Conservation (phyloP, 805 yeast genomes). For the Ogataea polymorpha region DNA sequence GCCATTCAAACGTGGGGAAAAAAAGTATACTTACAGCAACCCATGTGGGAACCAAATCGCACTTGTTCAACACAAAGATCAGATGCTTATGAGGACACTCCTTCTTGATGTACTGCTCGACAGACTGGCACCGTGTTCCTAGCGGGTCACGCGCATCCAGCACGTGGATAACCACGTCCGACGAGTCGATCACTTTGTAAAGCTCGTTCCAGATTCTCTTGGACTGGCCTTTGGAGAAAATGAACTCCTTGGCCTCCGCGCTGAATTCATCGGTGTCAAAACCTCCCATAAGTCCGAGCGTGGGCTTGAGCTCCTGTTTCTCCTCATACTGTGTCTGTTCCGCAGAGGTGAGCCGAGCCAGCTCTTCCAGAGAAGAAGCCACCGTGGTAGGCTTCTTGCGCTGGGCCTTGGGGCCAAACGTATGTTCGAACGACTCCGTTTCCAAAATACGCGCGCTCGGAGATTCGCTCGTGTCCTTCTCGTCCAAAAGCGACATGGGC, state of each 20-base stretch:
- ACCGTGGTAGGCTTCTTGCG: constrained; percentile 81
- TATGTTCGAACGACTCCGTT: constrained; percentile 74
- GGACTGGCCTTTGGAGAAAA: constrained; percentile 95
- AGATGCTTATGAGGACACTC: constrained; percentile 97
- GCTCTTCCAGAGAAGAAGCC: constrained; percentile 77
- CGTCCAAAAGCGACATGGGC: constrained; percentile 94
- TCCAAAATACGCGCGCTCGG: constrained; percentile 82
- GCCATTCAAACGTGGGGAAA: constrained; percentile 10
- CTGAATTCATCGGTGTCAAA: constrained; percentile 76
- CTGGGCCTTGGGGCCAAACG: constrained; percentile 95
- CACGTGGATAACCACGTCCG: constrained; percentile 95
- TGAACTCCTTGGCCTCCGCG: constrained; percentile 90
- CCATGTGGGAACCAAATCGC: constrained; percentile 99
- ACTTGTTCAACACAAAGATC: constrained; percentile 90
- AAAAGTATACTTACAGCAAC: constrained; percentile 82
- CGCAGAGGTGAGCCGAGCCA: constrained; percentile 55
- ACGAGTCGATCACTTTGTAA: constrained; percentile 94
- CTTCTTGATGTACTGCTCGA: constrained; percentile 86
- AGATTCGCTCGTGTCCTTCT: constrained; percentile 70
- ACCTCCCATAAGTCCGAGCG: constrained; percentile 79
- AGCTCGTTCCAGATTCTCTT: constrained; percentile 98
- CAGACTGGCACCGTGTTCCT: constrained; percentile 92
- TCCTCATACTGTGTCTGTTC: constrained; percentile 66
- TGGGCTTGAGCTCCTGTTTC: constrained; percentile 69
- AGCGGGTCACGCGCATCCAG: constrained; percentile 96